phyloP scores from a whole-genome alignment of 163 green algal genomes.

The Scenedesmus sp. region DNA sequence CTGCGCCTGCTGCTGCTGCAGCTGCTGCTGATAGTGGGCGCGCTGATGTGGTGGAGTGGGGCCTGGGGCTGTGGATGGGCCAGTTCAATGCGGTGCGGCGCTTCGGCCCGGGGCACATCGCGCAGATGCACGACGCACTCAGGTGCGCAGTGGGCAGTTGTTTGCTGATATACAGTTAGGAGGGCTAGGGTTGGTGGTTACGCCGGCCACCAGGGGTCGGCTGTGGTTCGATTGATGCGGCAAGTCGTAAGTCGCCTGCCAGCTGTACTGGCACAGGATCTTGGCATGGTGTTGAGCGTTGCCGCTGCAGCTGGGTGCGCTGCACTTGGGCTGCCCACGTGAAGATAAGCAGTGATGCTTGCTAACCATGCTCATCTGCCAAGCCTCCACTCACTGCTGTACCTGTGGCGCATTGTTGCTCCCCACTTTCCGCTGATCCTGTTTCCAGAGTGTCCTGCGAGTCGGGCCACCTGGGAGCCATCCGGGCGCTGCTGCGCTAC shows the following conservation, averaged over 20 bases:
- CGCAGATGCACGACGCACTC: conserved; percentile 44
- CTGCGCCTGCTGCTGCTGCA: neutral
- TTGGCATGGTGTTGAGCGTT: too few species aligned
- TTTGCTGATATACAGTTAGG: neutral
- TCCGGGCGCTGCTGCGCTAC: conserved; percentile 22
- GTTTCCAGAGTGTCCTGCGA: conserved; percentile 28
- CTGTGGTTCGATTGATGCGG: too few species aligned
- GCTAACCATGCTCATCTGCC: neutral
- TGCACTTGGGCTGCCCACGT: too few species aligned
- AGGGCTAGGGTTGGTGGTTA: neutral
- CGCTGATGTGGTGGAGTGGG: conserved; percentile 22
- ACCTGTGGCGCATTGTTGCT: neutral
- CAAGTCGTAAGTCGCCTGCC: too few species aligned
- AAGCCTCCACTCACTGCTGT: neutral
- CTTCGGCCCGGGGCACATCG: conserved; percentile 16
- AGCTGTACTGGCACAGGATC: too few species aligned
- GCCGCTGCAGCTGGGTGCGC: too few species aligned
- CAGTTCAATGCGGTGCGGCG: conserved; percentile 40
- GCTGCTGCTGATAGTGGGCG: conserved; percentile 35
- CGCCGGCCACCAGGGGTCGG: too few species aligned
- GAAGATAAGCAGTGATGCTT: too few species aligned
- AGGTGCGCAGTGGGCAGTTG: neutral
- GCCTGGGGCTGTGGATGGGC: conserved; percentile 10
- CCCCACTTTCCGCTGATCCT: neutral
- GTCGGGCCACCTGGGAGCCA: neutral